Evolutionary conservation across 2,329 filamentous ascomycete species (phyloP), one percentile per base, ranked within the genome.

Genomic region (Alternaria dauci): DNA sequence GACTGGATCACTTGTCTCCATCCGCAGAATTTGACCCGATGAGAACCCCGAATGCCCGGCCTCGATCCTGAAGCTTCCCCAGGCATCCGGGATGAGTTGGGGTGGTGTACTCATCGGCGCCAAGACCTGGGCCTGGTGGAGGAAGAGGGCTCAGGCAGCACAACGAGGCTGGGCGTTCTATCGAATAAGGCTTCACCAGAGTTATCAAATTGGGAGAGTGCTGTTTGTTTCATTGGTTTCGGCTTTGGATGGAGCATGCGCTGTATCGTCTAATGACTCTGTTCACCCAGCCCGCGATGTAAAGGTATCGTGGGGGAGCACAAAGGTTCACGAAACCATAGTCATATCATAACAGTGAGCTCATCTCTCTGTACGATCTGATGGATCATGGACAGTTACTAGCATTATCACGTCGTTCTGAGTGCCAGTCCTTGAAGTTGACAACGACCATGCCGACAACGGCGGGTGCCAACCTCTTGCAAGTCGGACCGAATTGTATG

Each of bases 1-100:
- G 59, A 56, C 69, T 67, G 66, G 63, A 72, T 72, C 69, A 67
- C 53, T 71, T 63, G 52, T 61, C 67, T 65, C 3, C 41, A 61
- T 63, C 54, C 52, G 54, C 46, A 61, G 46, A 52, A 7, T 58
- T 46, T 55, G 56, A 55, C 62, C 65, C 65, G 58, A 56, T 58
- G 32, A 44, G 57, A 52, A 48, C 52, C 55, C 60, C 36, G 47
- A 44, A 58, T 59, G 51, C 53, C 55, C 58, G 55, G 47, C 47
- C 53, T 39, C 50, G n/a, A 42, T 53, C 34, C 53, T 41, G 14
- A 14, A 38, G 43, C 44, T 25, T 47, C 48, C 56, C 43, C 47
- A 48, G 51, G 32, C 23, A 2, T 44, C 51, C 25, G 43, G 30
- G 16, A 23, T 20, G 16, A 44, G 9, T 55, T 58, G 32, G 18